Conservation (phyloP, 108 stramenopile species). For the Nitzschia sp. region DNA sequence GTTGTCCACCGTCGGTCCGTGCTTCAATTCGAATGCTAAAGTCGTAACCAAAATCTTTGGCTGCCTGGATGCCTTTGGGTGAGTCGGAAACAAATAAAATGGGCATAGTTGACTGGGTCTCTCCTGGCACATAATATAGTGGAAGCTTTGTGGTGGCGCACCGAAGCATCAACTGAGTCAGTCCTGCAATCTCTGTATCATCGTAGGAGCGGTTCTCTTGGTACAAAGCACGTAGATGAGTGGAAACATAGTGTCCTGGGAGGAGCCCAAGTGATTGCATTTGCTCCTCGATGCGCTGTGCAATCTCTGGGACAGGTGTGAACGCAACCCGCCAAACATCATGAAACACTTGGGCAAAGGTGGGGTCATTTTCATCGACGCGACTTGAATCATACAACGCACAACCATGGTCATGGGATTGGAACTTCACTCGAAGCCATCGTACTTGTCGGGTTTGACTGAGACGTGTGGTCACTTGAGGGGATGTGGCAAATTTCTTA, state of each 20-base stretch:
- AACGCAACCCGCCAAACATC: constrained; percentile 44
- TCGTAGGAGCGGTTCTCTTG: constrained; percentile 13
- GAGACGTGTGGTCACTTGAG: background rate
- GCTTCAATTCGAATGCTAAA: constrained; percentile 14
- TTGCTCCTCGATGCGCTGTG: constrained; percentile 24
- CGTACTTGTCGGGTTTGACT: background rate
- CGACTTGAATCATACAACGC: constrained; percentile 7
- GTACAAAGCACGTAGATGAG: constrained; percentile 47
- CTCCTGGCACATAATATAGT: background rate
- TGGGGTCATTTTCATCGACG: constrained; percentile 9
- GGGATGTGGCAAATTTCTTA: constrained; percentile 8
- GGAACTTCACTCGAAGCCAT: constrained; percentile 25
- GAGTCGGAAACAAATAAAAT: constrained; percentile 52
- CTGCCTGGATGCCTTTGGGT: constrained; percentile 9
- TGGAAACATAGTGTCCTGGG: constrained; percentile 40
- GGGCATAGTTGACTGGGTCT: constrained; percentile 7
- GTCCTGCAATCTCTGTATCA: constrained; percentile 14
- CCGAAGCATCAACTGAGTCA: constrained; percentile 39
- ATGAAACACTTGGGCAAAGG: constrained; percentile 30
- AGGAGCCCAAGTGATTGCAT: constrained; percentile 18
- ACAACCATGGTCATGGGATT: constrained; percentile 30
- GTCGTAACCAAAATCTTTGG: constrained; percentile 14
- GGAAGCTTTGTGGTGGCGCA: constrained; percentile 34
- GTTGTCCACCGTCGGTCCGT: constrained; percentile 5
- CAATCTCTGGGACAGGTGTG: constrained; percentile 40